phyloP scores from a whole-genome alignment of 176 grass and related monocot genomes.

The Poa pratensis region DNA sequence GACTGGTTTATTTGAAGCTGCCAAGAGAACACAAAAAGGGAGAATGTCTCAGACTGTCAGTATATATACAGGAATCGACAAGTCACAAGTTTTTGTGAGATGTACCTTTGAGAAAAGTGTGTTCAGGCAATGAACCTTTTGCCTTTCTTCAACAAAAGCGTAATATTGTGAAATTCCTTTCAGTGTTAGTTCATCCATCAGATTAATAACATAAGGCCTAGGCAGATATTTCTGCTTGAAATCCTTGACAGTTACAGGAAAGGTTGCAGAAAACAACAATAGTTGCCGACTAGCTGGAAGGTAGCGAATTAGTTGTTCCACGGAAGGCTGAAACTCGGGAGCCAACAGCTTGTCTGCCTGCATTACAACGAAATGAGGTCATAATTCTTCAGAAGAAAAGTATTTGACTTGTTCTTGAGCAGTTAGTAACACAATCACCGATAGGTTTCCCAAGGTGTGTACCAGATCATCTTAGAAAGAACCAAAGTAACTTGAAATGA shows the following conservation, averaged over 20 bases:
- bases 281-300: constrained; percentile 70
- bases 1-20: constrained; percentile 95
- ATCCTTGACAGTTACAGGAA: constrained; percentile 71
- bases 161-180: constrained; percentile 74
- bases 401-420: not conserved
- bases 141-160: constrained; percentile 80
- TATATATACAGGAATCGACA: not conserved
- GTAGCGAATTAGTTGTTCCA: constrained; percentile 74
- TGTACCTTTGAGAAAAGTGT: constrained; percentile 68
- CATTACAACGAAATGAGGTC: constrained; percentile 22
- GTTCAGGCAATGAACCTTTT: constrained; percentile 68
- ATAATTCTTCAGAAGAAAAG: not conserved
- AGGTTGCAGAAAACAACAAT: constrained; percentile 79
- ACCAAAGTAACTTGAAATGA: not conserved
- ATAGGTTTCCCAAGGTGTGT: not conserved
- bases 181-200: constrained; percentile 75
- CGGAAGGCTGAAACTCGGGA: constrained; percentile 88
- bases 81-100: not conserved
- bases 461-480: constrained; percentile 13
- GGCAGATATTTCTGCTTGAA: constrained; percentile 76
- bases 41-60: constrained; percentile 34
- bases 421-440: not conserved
- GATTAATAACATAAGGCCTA: constrained; percentile 74
- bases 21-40: constrained; percentile 13
- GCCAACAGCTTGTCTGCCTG: constrained; percentile 92